Conservation (phyloP, 2,329 filamentous ascomycete species). For the Aureobasidium uvarum region DNA sequence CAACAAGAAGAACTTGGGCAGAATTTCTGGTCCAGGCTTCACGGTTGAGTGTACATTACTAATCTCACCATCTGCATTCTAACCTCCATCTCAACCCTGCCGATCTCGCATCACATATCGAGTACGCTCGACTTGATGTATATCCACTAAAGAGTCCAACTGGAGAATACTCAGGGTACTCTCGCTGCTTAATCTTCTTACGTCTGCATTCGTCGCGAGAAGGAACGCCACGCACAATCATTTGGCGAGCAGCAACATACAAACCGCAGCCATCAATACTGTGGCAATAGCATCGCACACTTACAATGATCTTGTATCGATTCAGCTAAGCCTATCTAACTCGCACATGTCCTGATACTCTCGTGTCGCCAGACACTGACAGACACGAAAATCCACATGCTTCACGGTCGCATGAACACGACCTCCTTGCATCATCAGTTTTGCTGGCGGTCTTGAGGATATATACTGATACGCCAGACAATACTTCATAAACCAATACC, state of each 20-base stretch:
- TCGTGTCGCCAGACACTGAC: too few relatives aligned
- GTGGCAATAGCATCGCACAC: neutral
- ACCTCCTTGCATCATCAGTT: too few relatives aligned
- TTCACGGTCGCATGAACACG: too few relatives aligned
- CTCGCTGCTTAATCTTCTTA: neutral
- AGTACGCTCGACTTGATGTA: neutral
- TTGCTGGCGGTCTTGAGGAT: neutral
- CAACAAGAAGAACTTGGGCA: neutral
- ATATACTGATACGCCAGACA: neutral
- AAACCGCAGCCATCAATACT: neutral
- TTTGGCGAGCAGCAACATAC: neutral
- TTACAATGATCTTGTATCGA: neutral
- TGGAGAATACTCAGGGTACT: neutral
- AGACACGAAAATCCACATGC: too few relatives aligned
- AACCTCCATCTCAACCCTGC: too few relatives aligned
- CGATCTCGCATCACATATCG: neutral
- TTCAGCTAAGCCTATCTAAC: too few relatives aligned
- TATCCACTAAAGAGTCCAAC: neutral
- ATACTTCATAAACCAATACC: conserved; percentile 1
- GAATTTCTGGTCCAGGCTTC: neutral
- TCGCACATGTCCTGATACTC: too few relatives aligned
- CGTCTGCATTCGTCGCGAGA: neutral
- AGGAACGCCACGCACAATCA: neutral
- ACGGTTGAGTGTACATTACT: neutral
- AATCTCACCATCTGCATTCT: neutral